phyloP scores from a whole-genome alignment of 208 protist species.

The Sergeia podlipaevii region DNA sequence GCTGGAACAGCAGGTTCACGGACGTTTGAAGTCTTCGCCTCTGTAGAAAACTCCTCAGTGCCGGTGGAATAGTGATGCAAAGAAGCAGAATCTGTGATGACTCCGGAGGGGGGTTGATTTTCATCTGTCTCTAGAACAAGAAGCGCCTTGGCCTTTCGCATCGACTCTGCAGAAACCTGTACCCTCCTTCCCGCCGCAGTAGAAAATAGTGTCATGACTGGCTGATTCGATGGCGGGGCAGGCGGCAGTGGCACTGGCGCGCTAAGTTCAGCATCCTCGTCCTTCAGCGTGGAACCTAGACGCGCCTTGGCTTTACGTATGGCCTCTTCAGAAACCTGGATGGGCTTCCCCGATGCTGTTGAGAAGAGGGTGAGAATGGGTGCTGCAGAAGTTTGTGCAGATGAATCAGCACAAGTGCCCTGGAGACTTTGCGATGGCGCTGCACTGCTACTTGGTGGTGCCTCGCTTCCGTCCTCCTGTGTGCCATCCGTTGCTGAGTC shows the following conservation, averaged over 20 bases:
- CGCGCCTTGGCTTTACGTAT: constrained; percentile 11
- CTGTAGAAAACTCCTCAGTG: constrained; percentile 4
- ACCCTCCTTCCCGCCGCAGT: constrained; percentile 35
- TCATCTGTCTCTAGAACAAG: not conserved
- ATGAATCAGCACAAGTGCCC: not conserved
- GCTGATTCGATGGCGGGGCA: not conserved
- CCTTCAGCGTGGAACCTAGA: constrained; percentile 8
- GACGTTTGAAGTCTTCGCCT: too few species aligned
- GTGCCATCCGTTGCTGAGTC: not conserved
- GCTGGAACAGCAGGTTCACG: too few species aligned
- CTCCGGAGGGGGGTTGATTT: too few species aligned
- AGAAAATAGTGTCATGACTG: constrained; percentile 33
- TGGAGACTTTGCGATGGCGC: not conserved
- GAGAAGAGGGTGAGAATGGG: constrained; percentile 20
- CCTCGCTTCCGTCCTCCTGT: not conserved
- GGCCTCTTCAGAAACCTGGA: constrained; percentile 18
- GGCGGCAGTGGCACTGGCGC: constrained; percentile 2
- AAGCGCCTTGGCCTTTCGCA: constrained; percentile 9
- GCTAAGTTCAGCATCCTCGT: not conserved
- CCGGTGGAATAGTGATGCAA: not conserved
- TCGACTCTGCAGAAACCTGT: constrained; percentile 16
- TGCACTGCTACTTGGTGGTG: not conserved
- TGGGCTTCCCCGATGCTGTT: constrained; percentile 26
- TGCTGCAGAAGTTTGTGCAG: not conserved
- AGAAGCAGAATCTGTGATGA: too few species aligned